Evolutionary conservation across 2,329 filamentous ascomycete genomes (phyloP).

Genomic region (Venturia effusa): DNA sequence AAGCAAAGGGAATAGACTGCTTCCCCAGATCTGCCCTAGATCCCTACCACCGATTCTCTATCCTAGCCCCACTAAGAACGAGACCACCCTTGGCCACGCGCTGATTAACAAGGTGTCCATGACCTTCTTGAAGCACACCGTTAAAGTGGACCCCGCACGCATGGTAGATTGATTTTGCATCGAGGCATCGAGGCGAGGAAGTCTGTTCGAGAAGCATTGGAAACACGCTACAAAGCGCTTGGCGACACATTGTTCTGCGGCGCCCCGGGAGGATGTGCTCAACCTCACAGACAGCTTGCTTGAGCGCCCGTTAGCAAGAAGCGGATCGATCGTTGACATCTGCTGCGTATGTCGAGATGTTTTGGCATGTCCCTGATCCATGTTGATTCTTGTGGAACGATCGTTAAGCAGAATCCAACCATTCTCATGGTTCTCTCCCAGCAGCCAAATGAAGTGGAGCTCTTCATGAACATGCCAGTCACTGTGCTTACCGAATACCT

Average conservation of each 20-base stretch:
- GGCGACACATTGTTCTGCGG: neutral
- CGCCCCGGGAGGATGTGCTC: neutral
- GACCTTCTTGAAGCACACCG: conserved; percentile 5
- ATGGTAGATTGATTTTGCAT: conserved; percentile 1
- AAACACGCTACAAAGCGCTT: conserved; percentile 2
- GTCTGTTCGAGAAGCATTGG: conserved; percentile 3
- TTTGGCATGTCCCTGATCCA: neutral
- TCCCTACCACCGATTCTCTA: neutral
- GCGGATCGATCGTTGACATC: neutral
- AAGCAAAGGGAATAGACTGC: neutral
- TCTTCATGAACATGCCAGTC: neutral
- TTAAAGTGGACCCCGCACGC: conserved; percentile 6
- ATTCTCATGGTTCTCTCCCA: neutral
- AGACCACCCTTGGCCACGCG: conserved; percentile 3
- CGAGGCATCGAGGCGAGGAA: conserved; percentile 1
- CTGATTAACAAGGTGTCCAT: neutral
- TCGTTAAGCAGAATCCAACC: neutral
- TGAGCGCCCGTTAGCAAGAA: neutral
- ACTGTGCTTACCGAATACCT: no score
- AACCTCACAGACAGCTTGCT: neutral
- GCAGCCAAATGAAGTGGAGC: neutral
- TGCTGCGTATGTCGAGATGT: no score
- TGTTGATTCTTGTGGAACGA: neutral
- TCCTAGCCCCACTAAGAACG: neutral
- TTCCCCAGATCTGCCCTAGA: conserved; percentile 9